These are phyloP conservation scores for Takakia lepidozioides DNA, from an alignment of 225 moss, liverwort and hornwort species.

Conservation along the genomic window DNA sequence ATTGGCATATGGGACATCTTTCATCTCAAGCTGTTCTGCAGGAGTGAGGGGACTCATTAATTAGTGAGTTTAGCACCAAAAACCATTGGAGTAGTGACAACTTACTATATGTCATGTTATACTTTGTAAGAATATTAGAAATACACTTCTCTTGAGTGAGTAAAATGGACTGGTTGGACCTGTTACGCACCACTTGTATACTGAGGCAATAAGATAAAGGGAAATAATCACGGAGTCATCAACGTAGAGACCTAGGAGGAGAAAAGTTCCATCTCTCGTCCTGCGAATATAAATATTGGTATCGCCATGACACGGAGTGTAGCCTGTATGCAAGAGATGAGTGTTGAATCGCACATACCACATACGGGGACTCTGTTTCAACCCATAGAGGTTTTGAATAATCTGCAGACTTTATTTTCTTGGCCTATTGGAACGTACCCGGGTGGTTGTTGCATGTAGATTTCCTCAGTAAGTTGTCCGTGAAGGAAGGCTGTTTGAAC, in stretches of 20 bases:
- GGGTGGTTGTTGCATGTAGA: too few relatives aligned
- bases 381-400: too few relatives aligned
- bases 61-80: background rate
- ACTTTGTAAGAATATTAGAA: background rate
- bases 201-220: background rate
- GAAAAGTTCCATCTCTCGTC: slow-evolving; percentile 1
- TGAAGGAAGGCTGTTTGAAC: too few relatives aligned
- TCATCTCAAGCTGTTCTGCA: background rate
- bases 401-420: too few relatives aligned
- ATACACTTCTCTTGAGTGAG: background rate
- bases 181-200: slow-evolving; percentile 3
- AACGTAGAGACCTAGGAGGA: background rate
- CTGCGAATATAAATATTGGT: background rate
- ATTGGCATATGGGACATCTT: slow-evolving; percentile 1
- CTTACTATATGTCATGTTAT: slow-evolving; percentile 4
- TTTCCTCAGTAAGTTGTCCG: too few relatives aligned
- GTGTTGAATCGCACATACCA: too few relatives aligned
- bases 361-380: too few relatives aligned
- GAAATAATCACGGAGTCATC: slow-evolving; percentile 1
- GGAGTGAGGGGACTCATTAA: background rate
- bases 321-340: background rate
- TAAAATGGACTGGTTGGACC: background rate
- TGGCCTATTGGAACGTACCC: too few relatives aligned
- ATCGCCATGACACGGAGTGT: background rate
- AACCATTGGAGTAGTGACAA: background rate